A percentile compares a stretch with the other conserved stretches of the same genome.
Conservation (phyloP, 1,284 basidiomycete species). For the Hortiboletus rubellus region DNA sequence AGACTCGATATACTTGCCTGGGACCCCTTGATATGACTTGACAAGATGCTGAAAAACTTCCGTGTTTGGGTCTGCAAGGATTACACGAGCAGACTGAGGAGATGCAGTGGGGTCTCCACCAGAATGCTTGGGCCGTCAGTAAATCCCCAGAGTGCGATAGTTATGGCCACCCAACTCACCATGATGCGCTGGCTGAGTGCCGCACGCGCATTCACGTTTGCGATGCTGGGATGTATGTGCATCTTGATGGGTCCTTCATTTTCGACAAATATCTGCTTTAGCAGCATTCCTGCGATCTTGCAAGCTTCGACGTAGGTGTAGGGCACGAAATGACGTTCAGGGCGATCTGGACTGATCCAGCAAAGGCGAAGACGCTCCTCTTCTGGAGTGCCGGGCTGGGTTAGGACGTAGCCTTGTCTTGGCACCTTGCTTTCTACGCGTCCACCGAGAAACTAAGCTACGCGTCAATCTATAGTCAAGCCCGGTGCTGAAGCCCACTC, state of each 20-base stretch:
- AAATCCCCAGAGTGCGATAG: not conserved
- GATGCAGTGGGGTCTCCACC: slow-evolving; percentile 72
- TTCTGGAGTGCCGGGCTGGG: slow-evolving; percentile 65
- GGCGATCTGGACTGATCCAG: slow-evolving; percentile 64
- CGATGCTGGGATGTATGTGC: slow-evolving; percentile 75
- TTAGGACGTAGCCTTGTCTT: slow-evolving; percentile 67
- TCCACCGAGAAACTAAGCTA: slow-evolving; percentile 60
- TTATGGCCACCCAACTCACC: slow-evolving; percentile 42
- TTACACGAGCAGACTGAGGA: slow-evolving; percentile 63
- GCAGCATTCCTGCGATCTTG: slow-evolving; percentile 64
- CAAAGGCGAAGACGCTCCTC: slow-evolving; percentile 69
- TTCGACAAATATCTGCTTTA: slow-evolving; percentile 74
- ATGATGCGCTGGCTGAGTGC: slow-evolving; percentile 65
- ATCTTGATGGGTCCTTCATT: slow-evolving; percentile 62
- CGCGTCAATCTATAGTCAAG: slow-evolving; percentile 10
- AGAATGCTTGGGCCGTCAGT: slow-evolving; percentile 55
- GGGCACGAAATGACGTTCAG: slow-evolving; percentile 73
- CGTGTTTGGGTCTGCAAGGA: slow-evolving; percentile 74
- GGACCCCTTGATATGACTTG: slow-evolving; percentile 62
- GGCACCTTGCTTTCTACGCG: slow-evolving; percentile 76
- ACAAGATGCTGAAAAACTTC: slow-evolving; percentile 70
- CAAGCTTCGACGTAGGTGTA: slow-evolving; percentile 78
- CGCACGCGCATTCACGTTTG: slow-evolving; percentile 66
- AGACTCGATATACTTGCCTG: slow-evolving; percentile 72
- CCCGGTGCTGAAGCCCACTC: slow-evolving; percentile 5